phyloP scores from a whole-genome alignment of 2,329 filamentous ascomycete species.

The Claviceps citrina region DNA sequence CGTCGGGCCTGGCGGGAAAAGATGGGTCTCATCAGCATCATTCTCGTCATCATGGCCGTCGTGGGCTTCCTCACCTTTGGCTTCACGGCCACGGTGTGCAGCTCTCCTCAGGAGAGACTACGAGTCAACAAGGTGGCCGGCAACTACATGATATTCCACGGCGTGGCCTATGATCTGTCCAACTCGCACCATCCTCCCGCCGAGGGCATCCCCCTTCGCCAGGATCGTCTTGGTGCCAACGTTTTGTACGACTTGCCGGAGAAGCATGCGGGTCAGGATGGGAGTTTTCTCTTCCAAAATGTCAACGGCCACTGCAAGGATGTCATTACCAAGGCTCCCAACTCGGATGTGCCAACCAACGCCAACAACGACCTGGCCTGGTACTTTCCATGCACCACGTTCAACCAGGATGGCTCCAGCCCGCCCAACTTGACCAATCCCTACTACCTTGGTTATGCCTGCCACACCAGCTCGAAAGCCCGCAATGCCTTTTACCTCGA shows the following conservation, averaged over 20 bases:
- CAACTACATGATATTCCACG: conserved; percentile 95
- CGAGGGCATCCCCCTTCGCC: conserved; percentile 50
- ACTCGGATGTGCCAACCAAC: conserved; percentile 69
- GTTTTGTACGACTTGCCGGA: conserved; percentile 74
- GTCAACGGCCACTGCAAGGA: conserved; percentile 95
- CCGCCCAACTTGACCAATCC: conserved; percentile 57
- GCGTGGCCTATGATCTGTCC: conserved; percentile 71
- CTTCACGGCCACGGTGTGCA: conserved; percentile 81
- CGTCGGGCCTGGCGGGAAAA: conserved; percentile 94
- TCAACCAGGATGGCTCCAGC: conserved; percentile 84
- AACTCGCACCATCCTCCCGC: conserved; percentile 65
- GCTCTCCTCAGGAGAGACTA: conserved; percentile 53
- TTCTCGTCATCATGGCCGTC: conserved; percentile 69
- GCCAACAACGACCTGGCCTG: conserved; percentile 61
- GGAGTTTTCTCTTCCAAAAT: conserved; percentile 94
- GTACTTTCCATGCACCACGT: conserved; percentile 89
- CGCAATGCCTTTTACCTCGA: conserved; percentile 61
- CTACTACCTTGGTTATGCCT: conserved; percentile 73
- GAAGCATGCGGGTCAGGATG: conserved; percentile 76
- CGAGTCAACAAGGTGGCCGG: conserved; percentile 65
- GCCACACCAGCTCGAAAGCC: conserved; percentile 59
- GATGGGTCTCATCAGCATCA: conserved; percentile 91
- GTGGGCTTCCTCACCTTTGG: conserved; percentile 96
- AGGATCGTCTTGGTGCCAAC: conserved; percentile 45
- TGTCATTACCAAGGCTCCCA: conserved; percentile 56